These are phyloP conservation scores for Tillandsia leiboldiana DNA, from an alignment of 176 grass and related monocot species.

Conservation along the genomic window DNA sequence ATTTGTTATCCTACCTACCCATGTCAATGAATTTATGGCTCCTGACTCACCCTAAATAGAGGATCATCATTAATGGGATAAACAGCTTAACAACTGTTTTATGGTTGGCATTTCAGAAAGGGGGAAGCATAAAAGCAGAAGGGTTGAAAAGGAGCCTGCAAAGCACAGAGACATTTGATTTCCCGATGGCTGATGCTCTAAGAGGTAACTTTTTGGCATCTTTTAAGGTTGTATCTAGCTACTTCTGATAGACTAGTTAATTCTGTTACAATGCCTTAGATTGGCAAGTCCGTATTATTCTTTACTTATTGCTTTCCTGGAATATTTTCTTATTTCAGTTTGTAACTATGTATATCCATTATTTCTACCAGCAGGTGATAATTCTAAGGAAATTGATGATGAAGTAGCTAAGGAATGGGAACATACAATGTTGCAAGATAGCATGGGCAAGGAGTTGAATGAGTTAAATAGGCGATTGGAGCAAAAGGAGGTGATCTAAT, in stretches of 20 bases:
- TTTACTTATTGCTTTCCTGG: slow-evolving; percentile 13
- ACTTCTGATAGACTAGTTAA: neutral
- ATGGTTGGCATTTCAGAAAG: slow-evolving; percentile 54
- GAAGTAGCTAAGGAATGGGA: slow-evolving; percentile 96
- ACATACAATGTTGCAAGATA: slow-evolving; percentile 88
- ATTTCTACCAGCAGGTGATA: slow-evolving; percentile 27
- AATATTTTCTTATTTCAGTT: slow-evolving; percentile 15
- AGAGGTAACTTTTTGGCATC: slow-evolving; percentile 43
- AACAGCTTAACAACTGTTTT: slow-evolving; percentile 9
- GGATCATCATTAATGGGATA: slow-evolving; percentile 14
- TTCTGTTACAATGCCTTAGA: neutral
- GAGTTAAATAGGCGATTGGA: slow-evolving; percentile 89
- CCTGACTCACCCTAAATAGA: neutral
- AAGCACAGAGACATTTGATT: slow-evolving; percentile 68
- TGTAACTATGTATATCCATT: slow-evolving; percentile 26
- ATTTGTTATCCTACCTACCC: neutral
- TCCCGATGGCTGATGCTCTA: slow-evolving; percentile 57
- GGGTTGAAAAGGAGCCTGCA: slow-evolving; percentile 92
- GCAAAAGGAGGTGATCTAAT: slow-evolving; percentile 70
- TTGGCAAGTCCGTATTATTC: no score
- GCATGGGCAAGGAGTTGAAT: slow-evolving; percentile 87
- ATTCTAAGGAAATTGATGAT: slow-evolving; percentile 84
- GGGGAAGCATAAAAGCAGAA: slow-evolving; percentile 60
- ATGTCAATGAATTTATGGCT: neutral
- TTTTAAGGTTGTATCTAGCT: slow-evolving; percentile 6